Evolutionary conservation across 1,284 basidiomycete species (phyloP), one percentile per base, ranked within the genome.

Genomic region (Fomitopsis palustris): DNA sequence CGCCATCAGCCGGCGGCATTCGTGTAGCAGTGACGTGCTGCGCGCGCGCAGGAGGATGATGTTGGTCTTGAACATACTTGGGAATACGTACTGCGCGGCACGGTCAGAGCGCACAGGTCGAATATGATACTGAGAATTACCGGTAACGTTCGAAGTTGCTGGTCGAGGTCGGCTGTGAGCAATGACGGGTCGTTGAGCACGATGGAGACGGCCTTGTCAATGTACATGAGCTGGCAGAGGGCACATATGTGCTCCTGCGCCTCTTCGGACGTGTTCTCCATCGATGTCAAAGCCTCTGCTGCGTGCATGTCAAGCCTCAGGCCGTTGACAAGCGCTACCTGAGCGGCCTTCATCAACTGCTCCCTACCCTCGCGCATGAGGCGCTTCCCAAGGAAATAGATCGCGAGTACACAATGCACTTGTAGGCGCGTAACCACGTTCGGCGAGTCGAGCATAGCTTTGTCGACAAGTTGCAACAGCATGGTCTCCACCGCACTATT

Each of bases 171-270:
- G 10, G 52, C 53, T 19, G 58, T 58, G 9, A 70, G 54, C 6
- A 67, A 57, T 7, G 58, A 53, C 1, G 65, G 59, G 10, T 64
- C 61, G n/a, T 58, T 61, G 33, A 71, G 62, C 8, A 70, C 62
- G 12, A 71, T 60, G 6, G 55, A 43, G 0, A 65, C 65, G 6
- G 64, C 64, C 17, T 67, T 66, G 56, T 70, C 67, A 31, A 69
- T 64, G 55, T 70, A 71, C 43, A 69, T 38, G 17, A 69, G 58
- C 58, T 71, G 67, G 25, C 66, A 61, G 9, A 71, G 56, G 3
- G 65, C 59, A 27, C 64, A 65, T 41, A 71, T 65, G 19, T 65
- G 61, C 57, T 71, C 70, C 39, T 58, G 60, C 17, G 66, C 62
- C 16, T 62, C 59, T 1, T 63, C 58, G 21, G 59, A 61, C 0